Conservation (phyloP, 192 early-diverging fungal species). For the Backusella parvicylindrica region DNA sequence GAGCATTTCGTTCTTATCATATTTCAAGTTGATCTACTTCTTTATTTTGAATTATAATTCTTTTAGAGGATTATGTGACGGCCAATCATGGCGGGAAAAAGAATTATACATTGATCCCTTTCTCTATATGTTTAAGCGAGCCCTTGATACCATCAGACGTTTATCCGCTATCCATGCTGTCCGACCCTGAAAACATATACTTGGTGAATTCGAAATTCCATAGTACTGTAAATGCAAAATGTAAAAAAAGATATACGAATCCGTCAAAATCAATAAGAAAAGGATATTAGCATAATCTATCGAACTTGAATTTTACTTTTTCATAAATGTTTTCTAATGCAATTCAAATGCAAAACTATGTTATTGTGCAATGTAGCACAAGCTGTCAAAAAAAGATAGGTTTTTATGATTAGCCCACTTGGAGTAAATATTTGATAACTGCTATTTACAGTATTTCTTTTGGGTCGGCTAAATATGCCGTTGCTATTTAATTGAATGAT, state of each 20-base stretch:
- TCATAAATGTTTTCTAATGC: background rate
- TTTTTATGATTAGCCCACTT: background rate
- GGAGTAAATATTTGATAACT: background rate
- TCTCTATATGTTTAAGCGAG: background rate
- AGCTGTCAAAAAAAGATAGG: background rate
- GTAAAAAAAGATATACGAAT: background rate
- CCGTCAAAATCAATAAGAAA: background rate
- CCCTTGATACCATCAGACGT: background rate
- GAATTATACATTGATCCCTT: background rate
- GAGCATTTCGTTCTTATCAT: background rate
- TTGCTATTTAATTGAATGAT: background rate
- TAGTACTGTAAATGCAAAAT: background rate
- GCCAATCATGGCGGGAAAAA: background rate
- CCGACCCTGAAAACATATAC: background rate
- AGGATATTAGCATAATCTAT: background rate
- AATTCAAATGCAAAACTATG: background rate
- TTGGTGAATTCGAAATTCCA: background rate
- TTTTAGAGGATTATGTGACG: background rate
- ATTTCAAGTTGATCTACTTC: background rate
- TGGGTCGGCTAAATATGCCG: background rate
- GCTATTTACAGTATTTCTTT: background rate
- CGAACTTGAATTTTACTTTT: background rate
- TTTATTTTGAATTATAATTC: background rate
- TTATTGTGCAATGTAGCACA: background rate
- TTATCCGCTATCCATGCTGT: background rate